Conservation (phyloP, 331 rosid species). For the Pyracantha coccinea region DNA sequence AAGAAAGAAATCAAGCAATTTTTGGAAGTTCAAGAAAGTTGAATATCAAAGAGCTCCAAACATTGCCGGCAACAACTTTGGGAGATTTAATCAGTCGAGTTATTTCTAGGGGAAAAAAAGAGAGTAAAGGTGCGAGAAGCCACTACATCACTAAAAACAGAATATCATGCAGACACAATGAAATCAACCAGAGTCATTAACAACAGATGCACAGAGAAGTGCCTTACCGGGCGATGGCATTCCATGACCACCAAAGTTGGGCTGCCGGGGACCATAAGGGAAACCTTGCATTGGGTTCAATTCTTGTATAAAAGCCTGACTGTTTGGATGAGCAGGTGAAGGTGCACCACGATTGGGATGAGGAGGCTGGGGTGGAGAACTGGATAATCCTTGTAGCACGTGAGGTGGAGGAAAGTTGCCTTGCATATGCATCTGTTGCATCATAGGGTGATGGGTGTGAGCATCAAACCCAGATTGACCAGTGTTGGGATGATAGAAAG, state of each 20-base stretch:
- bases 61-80: not conserved
- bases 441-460: slow-evolving; percentile 56
- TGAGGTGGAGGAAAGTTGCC: slow-evolving; percentile 68
- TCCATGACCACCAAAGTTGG: slow-evolving; percentile 55
- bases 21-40: not conserved
- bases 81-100: not conserved
- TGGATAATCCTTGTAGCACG: slow-evolving; percentile 54
- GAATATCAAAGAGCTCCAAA: not conserved
- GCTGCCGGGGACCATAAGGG: slow-evolving; percentile 60
- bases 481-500: slow-evolving; percentile 48
- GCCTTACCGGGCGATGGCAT: slow-evolving; percentile 57
- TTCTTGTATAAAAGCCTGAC: slow-evolving; percentile 56
- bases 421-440: slow-evolving; percentile 67
- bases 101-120: not conserved
- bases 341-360: slow-evolving; percentile 33
- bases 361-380: slow-evolving; percentile 50
- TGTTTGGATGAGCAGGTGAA: slow-evolving; percentile 26
- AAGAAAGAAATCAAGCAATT: not conserved
- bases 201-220: not conserved
- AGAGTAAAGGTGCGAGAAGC: not conserved
- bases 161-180: not conserved
- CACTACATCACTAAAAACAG: not conserved
- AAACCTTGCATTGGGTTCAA: slow-evolving; percentile 54
- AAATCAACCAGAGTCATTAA: not conserved
- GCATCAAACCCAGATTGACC: slow-evolving; percentile 59